phyloP scores from a whole-genome alignment of 495 filamentous ascomycete genomes.

The Xylaria sp. region DNA sequence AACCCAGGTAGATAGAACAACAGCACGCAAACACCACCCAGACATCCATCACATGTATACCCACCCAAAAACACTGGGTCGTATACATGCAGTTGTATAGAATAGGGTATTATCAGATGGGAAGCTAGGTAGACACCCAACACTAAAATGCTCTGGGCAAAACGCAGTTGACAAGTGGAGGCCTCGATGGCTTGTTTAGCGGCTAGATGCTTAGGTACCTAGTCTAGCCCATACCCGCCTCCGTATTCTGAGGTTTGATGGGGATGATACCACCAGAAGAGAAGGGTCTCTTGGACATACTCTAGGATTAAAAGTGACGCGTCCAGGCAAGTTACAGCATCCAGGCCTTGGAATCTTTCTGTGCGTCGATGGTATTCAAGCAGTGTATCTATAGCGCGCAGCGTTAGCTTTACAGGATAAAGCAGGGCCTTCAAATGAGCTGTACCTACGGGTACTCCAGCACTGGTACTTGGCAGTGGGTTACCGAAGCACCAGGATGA shows the following conservation, averaged over 20 bases:
- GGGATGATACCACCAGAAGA: not conserved
- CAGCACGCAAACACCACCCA: not conserved
- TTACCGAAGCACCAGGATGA: conserved; percentile 11
- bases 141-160: conserved; percentile 8
- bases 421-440: not conserved
- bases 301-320: not conserved
- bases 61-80: not conserved
- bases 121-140: not conserved
- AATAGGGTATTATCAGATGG: conserved; percentile 7
- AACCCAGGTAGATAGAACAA: not conserved
- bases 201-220: not conserved
- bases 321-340: not conserved
- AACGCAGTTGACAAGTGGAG: conserved; percentile 1
- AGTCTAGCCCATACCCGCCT: not conserved
- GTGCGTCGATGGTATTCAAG: not conserved
- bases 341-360: not conserved
- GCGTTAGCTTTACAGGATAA: not conserved
- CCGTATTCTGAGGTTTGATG: not conserved
- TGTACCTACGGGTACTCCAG: not conserved
- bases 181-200: conserved; percentile 11
- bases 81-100: not conserved
- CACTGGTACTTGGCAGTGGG: not conserved
- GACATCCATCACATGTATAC: conserved; percentile 1
- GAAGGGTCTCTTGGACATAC: not conserved
- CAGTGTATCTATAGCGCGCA: not conserved